phyloP scores from a whole-genome alignment of 1,139 yeast genomes.

The Geotrichum fermentans region DNA sequence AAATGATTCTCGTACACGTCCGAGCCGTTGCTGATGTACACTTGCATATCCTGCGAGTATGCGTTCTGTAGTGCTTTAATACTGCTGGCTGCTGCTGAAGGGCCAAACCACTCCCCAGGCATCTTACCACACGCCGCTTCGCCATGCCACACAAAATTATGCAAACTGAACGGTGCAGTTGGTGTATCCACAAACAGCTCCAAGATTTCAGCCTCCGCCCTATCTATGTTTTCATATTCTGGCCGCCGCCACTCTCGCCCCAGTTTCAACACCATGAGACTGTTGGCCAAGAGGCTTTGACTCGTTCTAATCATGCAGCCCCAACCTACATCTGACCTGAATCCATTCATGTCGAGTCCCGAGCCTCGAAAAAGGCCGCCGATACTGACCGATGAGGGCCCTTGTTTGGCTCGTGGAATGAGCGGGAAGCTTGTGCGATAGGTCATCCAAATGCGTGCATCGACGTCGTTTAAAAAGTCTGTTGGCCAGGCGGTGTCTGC shows the following conservation, averaged over 20 bases:
- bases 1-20: constrained; percentile 68
- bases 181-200: constrained; percentile 65
- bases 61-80: constrained; percentile 41
- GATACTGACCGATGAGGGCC: constrained; percentile 71
- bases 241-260: constrained; percentile 45
- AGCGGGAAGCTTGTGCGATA: constrained; percentile 79
- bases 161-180: constrained; percentile 68
- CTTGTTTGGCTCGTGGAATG: constrained; percentile 54
- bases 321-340: constrained; percentile 95
- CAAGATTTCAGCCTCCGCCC: constrained; percentile 43
- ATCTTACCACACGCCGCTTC: constrained; percentile 56
- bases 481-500: constrained; percentile 42
- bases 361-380: constrained; percentile 48
- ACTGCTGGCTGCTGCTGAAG: constrained; percentile 79
- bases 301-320: constrained; percentile 98
- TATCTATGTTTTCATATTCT: constrained; percentile 2
- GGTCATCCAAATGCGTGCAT: constrained; percentile 64
- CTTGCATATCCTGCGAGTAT: constrained; percentile 36
- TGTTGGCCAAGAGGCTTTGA: constrained; percentile 79
- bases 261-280: constrained; percentile 46
- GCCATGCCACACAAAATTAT: constrained; percentile 75
- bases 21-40: constrained; percentile 64
- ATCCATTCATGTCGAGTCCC: constrained; percentile 45
- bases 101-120: constrained; percentile 99
- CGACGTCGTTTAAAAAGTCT: constrained; percentile 51